A percentile compares a stretch with the other conserved stretches of the same genome.
These are phyloP conservation scores for Kluyveromyces siamensis DNA, from an alignment of 805 yeast species.

Conservation along the genomic window DNA sequence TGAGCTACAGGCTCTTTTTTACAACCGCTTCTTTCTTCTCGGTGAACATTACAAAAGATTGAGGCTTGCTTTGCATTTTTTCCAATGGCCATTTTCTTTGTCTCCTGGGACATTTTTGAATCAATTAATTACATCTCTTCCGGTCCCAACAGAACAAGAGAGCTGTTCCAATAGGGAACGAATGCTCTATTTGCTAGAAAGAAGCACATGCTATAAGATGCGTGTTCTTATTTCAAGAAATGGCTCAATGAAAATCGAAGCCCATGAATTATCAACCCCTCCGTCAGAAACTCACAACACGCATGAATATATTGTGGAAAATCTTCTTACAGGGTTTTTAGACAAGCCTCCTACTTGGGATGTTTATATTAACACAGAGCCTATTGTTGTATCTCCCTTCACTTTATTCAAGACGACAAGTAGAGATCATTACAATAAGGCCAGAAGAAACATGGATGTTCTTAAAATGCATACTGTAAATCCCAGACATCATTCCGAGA, in stretches of 20 bases:
- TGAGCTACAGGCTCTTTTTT: constrained; percentile 10
- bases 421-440: constrained; percentile 52
- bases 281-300: constrained; percentile 8
- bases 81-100: constrained; percentile 40
- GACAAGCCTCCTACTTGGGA: constrained; percentile 37
- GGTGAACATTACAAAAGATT: constrained; percentile 57
- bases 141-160: constrained; percentile 7
- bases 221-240: constrained; percentile 34
- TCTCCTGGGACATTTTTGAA: constrained; percentile 35
- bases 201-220: constrained; percentile 35
- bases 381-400: constrained; percentile 55
- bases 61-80: constrained; percentile 43
- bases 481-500: constrained; percentile 40
- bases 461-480: constrained; percentile 13
- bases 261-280: constrained; percentile 26
- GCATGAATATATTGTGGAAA: constrained; percentile 21
- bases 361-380: constrained; percentile 49
- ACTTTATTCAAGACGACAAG: constrained; percentile 83
- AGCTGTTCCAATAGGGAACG: constrained; percentile 6
- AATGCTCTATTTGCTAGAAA: constrained; percentile 19
- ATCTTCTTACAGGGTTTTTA: constrained; percentile 18
- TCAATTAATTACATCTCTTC: constrained; percentile 33
- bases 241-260: constrained; percentile 32
- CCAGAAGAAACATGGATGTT: constrained; percentile 43
- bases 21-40: constrained; percentile 46